phyloP scores from a whole-genome alignment of 768 basidiomycete species.

The Panus rudis region DNA sequence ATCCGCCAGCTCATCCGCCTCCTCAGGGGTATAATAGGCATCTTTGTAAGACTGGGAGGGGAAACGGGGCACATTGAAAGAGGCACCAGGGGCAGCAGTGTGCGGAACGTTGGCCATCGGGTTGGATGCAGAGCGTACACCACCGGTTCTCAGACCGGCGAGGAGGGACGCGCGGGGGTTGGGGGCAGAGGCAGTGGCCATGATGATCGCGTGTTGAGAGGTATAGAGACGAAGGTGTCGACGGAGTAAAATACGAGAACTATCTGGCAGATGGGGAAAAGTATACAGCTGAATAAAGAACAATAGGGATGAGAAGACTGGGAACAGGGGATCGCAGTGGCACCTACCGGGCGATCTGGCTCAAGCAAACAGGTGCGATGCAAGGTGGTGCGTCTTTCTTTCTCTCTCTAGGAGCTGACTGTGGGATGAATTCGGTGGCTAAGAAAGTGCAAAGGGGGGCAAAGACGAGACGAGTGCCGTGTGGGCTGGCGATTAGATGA shows the following conservation, averaged over 20 bases:
- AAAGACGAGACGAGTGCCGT: conserved; percentile 17
- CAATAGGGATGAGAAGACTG: neutral
- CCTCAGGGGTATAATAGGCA: conserved; percentile 40
- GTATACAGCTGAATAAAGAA: conserved; percentile 24
- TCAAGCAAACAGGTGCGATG: conserved; percentile 7
- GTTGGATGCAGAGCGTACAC: conserved; percentile 69
- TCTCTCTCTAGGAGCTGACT: conserved; percentile 16
- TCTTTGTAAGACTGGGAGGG: conserved; percentile 35
- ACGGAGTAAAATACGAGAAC: conserved; percentile 13
- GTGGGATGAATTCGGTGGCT: conserved; percentile 10
- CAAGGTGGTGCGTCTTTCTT: conserved; percentile 18
- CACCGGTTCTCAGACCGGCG: conserved; percentile 83
- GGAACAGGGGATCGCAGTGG: neutral
- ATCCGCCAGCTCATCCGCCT: conserved; percentile 55
- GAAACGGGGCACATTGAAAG: conserved; percentile 62
- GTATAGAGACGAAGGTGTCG: conserved; percentile 12
- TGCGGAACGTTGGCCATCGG: conserved; percentile 43
- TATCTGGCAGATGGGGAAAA: conserved; percentile 17
- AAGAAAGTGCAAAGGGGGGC: conserved; percentile 4
- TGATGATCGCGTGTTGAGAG: too few relatives aligned
- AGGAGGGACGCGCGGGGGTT: conserved; percentile 77
- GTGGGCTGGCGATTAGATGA: conserved; percentile 22
- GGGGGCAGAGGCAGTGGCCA: conserved; percentile 37
- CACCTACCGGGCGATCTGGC: conserved; percentile 1
- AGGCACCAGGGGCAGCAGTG: conserved; percentile 55